phyloP scores from a whole-genome alignment of 2,329 filamentous ascomycete genomes.

The Paecilomyces niveus region DNA sequence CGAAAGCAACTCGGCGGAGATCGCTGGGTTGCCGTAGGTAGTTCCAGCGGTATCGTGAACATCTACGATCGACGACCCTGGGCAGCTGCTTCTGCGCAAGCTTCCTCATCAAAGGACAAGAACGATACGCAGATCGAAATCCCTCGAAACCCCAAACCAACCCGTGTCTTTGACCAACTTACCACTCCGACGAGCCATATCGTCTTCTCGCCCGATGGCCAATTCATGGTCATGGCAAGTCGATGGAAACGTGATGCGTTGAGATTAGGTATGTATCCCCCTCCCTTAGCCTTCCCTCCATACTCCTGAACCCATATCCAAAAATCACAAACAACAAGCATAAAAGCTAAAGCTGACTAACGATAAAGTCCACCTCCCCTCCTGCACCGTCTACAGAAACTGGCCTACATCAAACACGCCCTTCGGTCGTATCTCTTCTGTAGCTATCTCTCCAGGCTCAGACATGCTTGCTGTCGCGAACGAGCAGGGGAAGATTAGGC shows the following conservation, averaged over 20 bases:
- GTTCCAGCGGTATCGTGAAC: conserved; percentile 81
- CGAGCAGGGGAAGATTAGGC: conserved; percentile 75
- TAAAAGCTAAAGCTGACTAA: conserved; percentile 4
- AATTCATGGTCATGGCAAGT: conserved; percentile 80
- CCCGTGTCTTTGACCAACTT: conserved; percentile 72
- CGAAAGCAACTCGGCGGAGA: conserved; percentile 57
- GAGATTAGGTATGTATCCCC: conserved; percentile 47
- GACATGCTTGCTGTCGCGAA: conserved; percentile 78
- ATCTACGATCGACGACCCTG: conserved; percentile 77
- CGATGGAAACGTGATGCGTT: conserved; percentile 83
- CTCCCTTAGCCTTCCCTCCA: too few relatives aligned
- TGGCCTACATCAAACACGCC: conserved; percentile 93
- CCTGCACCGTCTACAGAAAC: conserved; percentile 89
- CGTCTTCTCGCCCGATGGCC: conserved; percentile 79
- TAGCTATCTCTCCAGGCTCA: conserved; percentile 60
- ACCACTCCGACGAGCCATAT: conserved; percentile 77
- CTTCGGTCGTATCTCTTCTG: conserved; percentile 70
- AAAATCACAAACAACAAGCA: background rate
- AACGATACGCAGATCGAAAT: conserved; percentile 40
- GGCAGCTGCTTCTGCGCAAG: conserved; percentile 29
- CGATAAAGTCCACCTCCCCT: conserved; percentile 68
- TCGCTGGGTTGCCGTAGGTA: conserved; percentile 83
- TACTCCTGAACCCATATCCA: background rate
- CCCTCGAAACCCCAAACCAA: conserved; percentile 63
- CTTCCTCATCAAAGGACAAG: conserved; percentile 13